Percentiles rank a stretch among this genome's conserved stretches.
Conservation (phyloP, 495 filamentous ascomycete species). For the Annulohypoxylon maeteangense region DNA sequence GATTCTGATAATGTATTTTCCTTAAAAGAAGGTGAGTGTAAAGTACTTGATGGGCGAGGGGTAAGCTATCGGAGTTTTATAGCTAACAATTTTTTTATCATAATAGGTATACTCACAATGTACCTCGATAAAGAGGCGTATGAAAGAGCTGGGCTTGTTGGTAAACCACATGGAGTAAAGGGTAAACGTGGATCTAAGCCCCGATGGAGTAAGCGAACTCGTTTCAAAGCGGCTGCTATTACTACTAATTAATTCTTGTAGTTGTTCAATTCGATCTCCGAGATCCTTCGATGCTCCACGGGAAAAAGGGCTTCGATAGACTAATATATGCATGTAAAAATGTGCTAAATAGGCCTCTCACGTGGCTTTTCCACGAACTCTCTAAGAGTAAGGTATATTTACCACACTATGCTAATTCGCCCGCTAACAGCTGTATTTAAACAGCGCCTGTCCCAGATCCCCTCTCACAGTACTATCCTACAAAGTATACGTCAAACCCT, state of each 20-base stretch:
- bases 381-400: slow-evolving; percentile 48
- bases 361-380: slow-evolving; percentile 85
- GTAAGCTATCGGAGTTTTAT: too few species aligned
- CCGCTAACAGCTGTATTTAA: slow-evolving; percentile 15
- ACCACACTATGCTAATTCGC: background rate
- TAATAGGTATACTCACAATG: slow-evolving; percentile 74
- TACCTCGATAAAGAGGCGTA: slow-evolving; percentile 85
- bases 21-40: slow-evolving; percentile 70
- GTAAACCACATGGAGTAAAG: slow-evolving; percentile 71
- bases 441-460: slow-evolving; percentile 60
- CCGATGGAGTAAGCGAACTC: slow-evolving; percentile 57
- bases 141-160: slow-evolving; percentile 84
- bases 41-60: background rate
- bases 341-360: slow-evolving; percentile 73
- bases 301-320: slow-evolving; percentile 90
- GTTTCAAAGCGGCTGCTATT: background rate
- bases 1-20: slow-evolving; percentile 85
- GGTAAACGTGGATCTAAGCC: slow-evolving; percentile 63
- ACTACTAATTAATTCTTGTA: slow-evolving; percentile 47
- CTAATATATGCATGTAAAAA: slow-evolving; percentile 87
- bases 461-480: slow-evolving; percentile 65
- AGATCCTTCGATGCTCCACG: slow-evolving; percentile 83
- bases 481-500: slow-evolving; percentile 54
- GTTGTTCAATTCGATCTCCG: slow-evolving; percentile 86
- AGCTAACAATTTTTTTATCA: slow-evolving; percentile 12